Conservation (phyloP, 2,329 filamentous ascomycete genomes). For the Leptodontidium sp. region DNA sequence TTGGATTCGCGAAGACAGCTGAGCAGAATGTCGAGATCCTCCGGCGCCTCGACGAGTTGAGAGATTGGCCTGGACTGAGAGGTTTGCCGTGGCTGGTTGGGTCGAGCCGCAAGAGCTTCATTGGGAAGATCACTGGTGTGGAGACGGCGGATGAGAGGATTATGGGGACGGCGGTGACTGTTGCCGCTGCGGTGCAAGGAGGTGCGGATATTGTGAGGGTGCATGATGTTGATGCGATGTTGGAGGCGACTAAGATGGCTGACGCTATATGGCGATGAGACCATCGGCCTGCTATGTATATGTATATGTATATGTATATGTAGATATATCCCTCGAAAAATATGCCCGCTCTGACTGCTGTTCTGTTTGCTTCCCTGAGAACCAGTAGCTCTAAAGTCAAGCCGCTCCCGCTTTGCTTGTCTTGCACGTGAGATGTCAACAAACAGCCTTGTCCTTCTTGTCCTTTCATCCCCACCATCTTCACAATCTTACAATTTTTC, state of each 20-base stretch:
- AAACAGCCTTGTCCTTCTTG: too few relatives aligned
- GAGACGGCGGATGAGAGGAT: constrained; percentile 72
- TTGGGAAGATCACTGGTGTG: constrained; percentile 83
- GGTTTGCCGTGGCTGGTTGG: constrained; percentile 90
- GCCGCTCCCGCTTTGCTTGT: too few relatives aligned
- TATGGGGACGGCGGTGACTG: constrained; percentile 89
- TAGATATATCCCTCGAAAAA: not conserved
- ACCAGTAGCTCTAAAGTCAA: too few relatives aligned
- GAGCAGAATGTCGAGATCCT: constrained; percentile 85
- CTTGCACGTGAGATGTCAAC: too few relatives aligned
- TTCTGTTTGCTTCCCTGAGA: too few relatives aligned
- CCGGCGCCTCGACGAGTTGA: constrained; percentile 69
- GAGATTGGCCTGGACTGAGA: constrained; percentile 68
- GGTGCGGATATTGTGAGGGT: constrained; percentile 93
- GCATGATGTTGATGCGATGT: constrained; percentile 91
- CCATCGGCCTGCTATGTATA: not conserved
- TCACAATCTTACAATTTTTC: too few relatives aligned
- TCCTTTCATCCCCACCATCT: too few relatives aligned
- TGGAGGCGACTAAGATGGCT: constrained; percentile 81
- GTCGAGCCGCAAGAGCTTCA: constrained; percentile 87
- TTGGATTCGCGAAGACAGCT: constrained; percentile 90
- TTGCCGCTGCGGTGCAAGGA: constrained; percentile 83
- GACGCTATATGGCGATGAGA: constrained; percentile 83
- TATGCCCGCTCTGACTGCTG: too few relatives aligned
- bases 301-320: not conserved